Percentiles rank a stretch among this genome's conserved stretches.
Evolutionary conservation across 257 asterid species (phyloP).

Genomic region (Prunella vulgaris): DNA sequence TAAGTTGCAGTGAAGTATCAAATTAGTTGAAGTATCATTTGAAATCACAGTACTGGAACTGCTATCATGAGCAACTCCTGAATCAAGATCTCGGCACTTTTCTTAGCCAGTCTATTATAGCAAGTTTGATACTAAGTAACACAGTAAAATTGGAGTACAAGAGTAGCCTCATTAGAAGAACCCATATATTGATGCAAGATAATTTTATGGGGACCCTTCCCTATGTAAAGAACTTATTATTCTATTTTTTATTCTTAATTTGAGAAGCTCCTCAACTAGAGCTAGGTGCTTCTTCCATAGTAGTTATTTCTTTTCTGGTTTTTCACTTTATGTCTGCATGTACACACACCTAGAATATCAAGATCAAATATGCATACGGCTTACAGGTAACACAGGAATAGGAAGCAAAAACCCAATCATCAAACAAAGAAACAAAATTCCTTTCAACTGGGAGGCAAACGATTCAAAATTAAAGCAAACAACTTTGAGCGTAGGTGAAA

Average conservation of each 20-base stretch:
- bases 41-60: constrained; percentile 1
- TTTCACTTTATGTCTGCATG: background rate
- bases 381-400: background rate
- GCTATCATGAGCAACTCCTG: constrained; percentile 11
- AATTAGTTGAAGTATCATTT: constrained; percentile 4
- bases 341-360: background rate
- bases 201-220: background rate
- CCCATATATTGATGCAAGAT: background rate
- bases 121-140: background rate
- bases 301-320: background rate
- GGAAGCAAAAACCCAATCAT: background rate
- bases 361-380: background rate
- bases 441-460: background rate
- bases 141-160: background rate
- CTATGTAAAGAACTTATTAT: background rate
- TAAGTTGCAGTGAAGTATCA: background rate
- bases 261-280: background rate
- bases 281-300: background rate
- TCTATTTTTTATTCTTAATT: background rate
- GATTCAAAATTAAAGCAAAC: background rate
- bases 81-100: background rate
- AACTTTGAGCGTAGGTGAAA: background rate
- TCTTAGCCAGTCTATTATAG: background rate
- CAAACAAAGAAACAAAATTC: background rate
- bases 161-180: background rate